Evolutionary conservation across 2,329 filamentous ascomycete species (phyloP).

Genomic region (Torrubiella hemipterigena): DNA sequence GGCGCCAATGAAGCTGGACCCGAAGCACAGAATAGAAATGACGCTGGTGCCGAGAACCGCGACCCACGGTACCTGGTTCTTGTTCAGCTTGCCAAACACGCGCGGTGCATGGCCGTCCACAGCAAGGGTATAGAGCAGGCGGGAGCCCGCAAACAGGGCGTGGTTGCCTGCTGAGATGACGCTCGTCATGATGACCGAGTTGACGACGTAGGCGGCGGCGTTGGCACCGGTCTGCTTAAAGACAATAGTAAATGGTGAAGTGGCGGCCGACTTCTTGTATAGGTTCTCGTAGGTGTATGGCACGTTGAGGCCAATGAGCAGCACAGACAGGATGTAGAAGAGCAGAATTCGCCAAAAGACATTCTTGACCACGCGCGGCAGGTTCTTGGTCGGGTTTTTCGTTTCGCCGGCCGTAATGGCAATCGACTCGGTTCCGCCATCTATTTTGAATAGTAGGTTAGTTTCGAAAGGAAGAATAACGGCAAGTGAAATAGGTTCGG

Average conservation of each 20-base stretch:
- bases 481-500: too few species aligned
- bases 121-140: conserved; percentile 23
- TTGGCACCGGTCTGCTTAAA: conserved; percentile 44
- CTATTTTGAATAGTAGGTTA: too few species aligned
- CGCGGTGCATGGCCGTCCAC: conserved; percentile 38
- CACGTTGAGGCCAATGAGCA: conserved; percentile 42
- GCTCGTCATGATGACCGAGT: conserved; percentile 38
- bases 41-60: conserved; percentile 36
- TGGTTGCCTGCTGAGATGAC: conserved; percentile 25
- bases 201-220: conserved; percentile 41
- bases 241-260: conserved; percentile 40
- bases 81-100: conserved; percentile 31
- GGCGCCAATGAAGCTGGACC: conserved; percentile 52
- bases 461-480: too few species aligned
- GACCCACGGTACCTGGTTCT: conserved; percentile 23
- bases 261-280: conserved; percentile 10
- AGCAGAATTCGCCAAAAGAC: conserved; percentile 52
- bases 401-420: conserved; percentile 57
- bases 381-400: conserved; percentile 45
- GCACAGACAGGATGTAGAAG: conserved; percentile 30
- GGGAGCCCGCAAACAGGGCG: conserved; percentile 21
- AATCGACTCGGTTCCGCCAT: conserved; percentile 50
- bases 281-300: conserved; percentile 30
- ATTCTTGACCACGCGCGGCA: conserved; percentile 53
- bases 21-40: conserved; percentile 51